Conservation (phyloP, 148 eudicot species). For the Fagopyrum homotropicum region DNA sequence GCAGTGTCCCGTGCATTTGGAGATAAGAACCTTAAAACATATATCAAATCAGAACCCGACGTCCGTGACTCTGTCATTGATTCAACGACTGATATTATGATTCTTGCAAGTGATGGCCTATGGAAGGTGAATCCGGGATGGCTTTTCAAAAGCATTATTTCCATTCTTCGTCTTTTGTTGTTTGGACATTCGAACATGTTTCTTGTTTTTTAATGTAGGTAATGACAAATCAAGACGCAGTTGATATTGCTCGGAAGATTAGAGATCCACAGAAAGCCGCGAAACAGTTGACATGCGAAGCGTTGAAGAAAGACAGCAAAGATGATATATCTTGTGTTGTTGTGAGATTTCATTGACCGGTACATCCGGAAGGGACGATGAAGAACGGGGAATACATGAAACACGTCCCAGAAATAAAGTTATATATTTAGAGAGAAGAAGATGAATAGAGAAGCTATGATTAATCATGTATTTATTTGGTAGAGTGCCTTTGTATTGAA, state of each 20-base stretch:
- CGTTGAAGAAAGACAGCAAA: slow-evolving; percentile 57
- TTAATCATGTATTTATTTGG: slow-evolving; percentile 8
- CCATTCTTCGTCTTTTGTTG: no score
- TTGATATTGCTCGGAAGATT: slow-evolving; percentile 47
- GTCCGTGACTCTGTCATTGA: slow-evolving; percentile 30
- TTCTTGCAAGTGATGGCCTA: slow-evolving; percentile 73
- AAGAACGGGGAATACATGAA: not conserved
- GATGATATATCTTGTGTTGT: slow-evolving; percentile 74
- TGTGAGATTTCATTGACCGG: slow-evolving; percentile 42
- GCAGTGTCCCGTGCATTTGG: slow-evolving; percentile 85
- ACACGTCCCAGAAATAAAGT: not conserved
- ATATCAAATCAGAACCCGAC: slow-evolving; percentile 62
- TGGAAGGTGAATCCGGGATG: slow-evolving; percentile 49
- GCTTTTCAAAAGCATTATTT: no score
- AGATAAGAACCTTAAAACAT: slow-evolving; percentile 62
- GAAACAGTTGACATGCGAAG: slow-evolving; percentile 49
- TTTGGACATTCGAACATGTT: not conserved
- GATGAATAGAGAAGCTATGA: slow-evolving; percentile 7
- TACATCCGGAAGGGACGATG: slow-evolving; percentile 8
- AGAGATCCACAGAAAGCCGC: slow-evolving; percentile 73
- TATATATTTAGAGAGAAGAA: not conserved
- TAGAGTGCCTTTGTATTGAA: slow-evolving; percentile 12
- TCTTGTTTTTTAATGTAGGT: slow-evolving; percentile 31
- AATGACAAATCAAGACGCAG: slow-evolving; percentile 71
- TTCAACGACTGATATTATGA: slow-evolving; percentile 33